Evolutionary conservation across 257 asterid genomes (phyloP), one percentile per base, ranked within the genome.

Genomic region (Solanum sejunctum): DNA sequence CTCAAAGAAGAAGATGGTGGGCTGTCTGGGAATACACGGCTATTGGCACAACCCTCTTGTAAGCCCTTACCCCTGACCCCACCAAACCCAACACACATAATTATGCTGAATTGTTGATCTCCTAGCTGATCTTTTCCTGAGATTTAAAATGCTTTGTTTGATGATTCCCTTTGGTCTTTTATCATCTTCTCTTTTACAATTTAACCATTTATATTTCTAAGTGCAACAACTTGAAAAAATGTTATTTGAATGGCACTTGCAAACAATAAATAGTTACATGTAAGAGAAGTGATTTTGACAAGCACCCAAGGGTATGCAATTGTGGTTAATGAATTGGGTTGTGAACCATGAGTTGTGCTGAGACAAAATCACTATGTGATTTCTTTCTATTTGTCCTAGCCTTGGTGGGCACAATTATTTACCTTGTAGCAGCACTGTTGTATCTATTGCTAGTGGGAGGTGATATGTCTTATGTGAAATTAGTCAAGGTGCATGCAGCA

Each of bases 41-140:
- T 97, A 21, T 80, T 95, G 90, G 93, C 92, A 56, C 99, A 97
- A 87, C 99, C 99, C 58, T 94, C 99, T 81, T 97, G 99, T 97
- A 94, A 92, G 96, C 16, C 26, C 3, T 15, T 4, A 82, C 8
- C 39, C 20, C 12, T 17, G 6, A 11, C 28, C 15, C 52, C 11
- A 13, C 5, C 21, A 67, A 8, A 67, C 75, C 41, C 72, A 64
- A 32, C 49, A 15, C 43, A 64, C 43, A 54, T 2, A 64, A 64
- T 7, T 64, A 12, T 5, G 23, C 15, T 4, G 15, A 75, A 49
- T 47, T 49, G 23, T 8, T 47, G 16, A 13, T 75, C 16, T 26
- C 47, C 82, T 49, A 26, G 61, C 3, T 51, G 82, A 77, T 51
- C 63, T 28, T 49, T 75, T 75, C 81, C 23, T 4, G 60, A 47